Percentiles rank a stretch among this genome's conserved stretches.
Conservation (phyloP, 2,329 filamentous ascomycete species). For the Colletotrichum liriopes region DNA sequence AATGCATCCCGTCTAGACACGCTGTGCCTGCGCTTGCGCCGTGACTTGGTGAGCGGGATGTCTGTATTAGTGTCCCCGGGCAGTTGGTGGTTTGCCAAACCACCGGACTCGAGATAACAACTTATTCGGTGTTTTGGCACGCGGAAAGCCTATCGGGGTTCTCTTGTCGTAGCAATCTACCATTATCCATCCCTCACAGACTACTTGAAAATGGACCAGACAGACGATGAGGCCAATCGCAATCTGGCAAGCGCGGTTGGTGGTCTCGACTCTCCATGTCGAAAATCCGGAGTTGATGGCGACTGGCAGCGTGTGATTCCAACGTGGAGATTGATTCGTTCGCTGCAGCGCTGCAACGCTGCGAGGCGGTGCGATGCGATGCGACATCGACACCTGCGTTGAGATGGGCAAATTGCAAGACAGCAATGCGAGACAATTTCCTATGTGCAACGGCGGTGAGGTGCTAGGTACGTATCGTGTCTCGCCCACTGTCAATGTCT, state of each 20-base stretch:
- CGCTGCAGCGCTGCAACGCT: not conserved
- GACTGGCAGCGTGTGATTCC: not conserved
- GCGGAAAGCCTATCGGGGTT: not conserved
- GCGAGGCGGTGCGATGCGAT: not conserved
- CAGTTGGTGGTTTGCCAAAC: not conserved
- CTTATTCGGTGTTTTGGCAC: not conserved
- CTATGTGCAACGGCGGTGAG: constrained; percentile 38
- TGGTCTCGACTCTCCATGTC: not conserved
- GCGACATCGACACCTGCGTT: constrained; percentile 12
- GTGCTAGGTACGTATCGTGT: constrained; percentile 18
- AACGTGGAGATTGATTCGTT: not conserved
- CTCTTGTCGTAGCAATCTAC: not conserved
- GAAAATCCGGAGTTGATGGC: not conserved
- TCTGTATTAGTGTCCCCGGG: constrained; percentile 8
- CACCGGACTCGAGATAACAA: not conserved
- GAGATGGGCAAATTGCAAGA: constrained; percentile 19
- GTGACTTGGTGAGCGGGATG: constrained; percentile 25
- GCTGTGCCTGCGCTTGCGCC: constrained; percentile 15
- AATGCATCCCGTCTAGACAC: not conserved
- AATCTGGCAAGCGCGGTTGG: not conserved
- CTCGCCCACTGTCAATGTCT: not conserved
- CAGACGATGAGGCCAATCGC: not conserved
- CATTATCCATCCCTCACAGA: not conserved
- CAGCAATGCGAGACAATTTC: constrained; percentile 25
- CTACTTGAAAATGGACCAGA: not conserved